Base-by-base conservation (phyloP, 2,329 filamentous ascomycete genomes). In the Penicillium sp. region DNA sequence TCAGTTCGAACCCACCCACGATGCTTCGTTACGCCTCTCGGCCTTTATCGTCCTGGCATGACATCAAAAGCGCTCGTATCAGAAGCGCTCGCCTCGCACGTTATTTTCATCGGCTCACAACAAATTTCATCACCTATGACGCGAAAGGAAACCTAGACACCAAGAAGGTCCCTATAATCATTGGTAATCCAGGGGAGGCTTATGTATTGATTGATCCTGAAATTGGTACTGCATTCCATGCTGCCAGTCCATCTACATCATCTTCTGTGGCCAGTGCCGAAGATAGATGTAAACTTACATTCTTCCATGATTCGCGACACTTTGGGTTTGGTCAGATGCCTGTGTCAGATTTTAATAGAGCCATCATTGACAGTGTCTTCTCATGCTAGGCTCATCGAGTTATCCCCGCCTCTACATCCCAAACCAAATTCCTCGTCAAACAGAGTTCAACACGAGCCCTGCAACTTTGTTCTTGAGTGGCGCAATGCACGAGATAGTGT, bases 401-500 rank as follows among this genome's bases (percentile, higher is more conserved):
- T 54, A 52, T 42, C 52, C 51, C 32, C 50, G 44, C 4, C 50
- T 56, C 30, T 45, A 55, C 44, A 29, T 49, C 34, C 50, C 46
- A 22, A 39, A 5, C 14, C 35, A 53, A 34, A 30, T 53, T 2
- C 46, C 48, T 12, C 41, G 45, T 25, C 46, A 48, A 41, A 48
- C 45, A 37, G 46, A 52, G 32, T 51, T 33, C 20, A 42, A 49
- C 39, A 48, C 40, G 39, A 55, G 53, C 39, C 42, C 53, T 37
- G 47, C 50, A 35, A 54, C 49, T 35, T 45, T 54, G 14, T 49
- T 48, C 15, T 14, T 56, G 18, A 34, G 12, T 14, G 48, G 55
- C 37, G 51, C 51, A 23, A 59, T 55, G 51, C 44, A 56, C 37
- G 38, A 58, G 20, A 43, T 57, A 33, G 42, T 44, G 33, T 30